A percentile compares a stretch with the other conserved stretches of the same genome.
phyloP scores from a whole-genome alignment of 306 rosid species.

The Clitoria ternatea region DNA sequence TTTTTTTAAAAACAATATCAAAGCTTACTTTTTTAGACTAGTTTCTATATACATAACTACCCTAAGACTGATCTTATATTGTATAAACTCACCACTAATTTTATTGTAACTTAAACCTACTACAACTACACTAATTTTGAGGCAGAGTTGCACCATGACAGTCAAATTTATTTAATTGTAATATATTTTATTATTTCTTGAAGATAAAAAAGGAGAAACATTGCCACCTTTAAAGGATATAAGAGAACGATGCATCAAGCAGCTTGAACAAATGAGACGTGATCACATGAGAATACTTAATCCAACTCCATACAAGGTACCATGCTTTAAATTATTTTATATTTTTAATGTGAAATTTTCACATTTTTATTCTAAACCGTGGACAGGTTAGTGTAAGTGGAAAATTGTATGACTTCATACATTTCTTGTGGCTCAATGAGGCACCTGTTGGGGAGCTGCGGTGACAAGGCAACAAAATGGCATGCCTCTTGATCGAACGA shows the following conservation, averaged over 20 bases:
- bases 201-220: slow-evolving; percentile 48
- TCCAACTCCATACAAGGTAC: slow-evolving; percentile 82
- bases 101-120: too few relatives aligned
- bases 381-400: slow-evolving; percentile 90
- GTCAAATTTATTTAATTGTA: too few relatives aligned
- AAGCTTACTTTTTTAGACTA: too few relatives aligned
- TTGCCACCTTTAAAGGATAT: slow-evolving; percentile 66
- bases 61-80: too few relatives aligned
- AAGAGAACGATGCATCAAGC: slow-evolving; percentile 66
- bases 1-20: too few relatives aligned
- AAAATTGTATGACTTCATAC: slow-evolving; percentile 83
- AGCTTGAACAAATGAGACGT: slow-evolving; percentile 65
- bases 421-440: slow-evolving; percentile 89
- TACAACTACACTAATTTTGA: too few relatives aligned
- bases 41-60: too few relatives aligned
- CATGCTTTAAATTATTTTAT: neutral
- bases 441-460: slow-evolving; percentile 97
- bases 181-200: slow-evolving; percentile 10
- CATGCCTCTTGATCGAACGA: neutral
- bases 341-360: neutral
- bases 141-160: too few relatives aligned
- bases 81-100: too few relatives aligned
- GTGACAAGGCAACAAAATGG: slow-evolving; percentile 21
- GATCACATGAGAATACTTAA: slow-evolving; percentile 86
- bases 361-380: neutral